Base-by-base conservation (phyloP, 768 basidiomycete genomes). In the Collybia sordida region DNA sequence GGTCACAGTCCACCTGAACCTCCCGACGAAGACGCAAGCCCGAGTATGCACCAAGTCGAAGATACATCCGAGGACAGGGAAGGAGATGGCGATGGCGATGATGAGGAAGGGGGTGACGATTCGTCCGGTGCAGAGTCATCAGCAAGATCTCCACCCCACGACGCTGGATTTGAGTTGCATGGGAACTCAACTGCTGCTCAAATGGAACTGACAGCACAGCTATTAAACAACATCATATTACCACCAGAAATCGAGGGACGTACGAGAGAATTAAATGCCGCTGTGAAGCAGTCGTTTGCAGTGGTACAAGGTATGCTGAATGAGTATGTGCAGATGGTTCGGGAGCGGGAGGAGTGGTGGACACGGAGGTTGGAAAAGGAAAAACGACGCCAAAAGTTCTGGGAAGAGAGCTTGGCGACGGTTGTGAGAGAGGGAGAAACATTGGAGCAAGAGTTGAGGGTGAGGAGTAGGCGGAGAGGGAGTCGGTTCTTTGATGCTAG, bases 361-460 rank as follows among this genome's bases (percentile, higher is more conserved):
- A 77, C 75, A 49, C 68, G 74, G 24, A 79, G 83, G 57, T 70
- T 93, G 8, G 78, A 78, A 54, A 78, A 80, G 21, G 89, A 93
- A 61, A 73, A 77, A 42, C 72, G 78, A 56, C 73, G 84, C 21
- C 83, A 85, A 60, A 71, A 62, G 9, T 72, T 93, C 22, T 98
- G 95, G 95, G 94, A 96, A 68, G 87, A 93, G 69, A 95, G 90
- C 64, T 66, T 98, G 60, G 83, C 86, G 47, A 81, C 83, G 1
- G 93, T 95, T 6, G 93, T 94, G 1, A 76, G 79, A 49, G 91
- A 96, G 64, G 93, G 93, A 14, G 91, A 92, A 60, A 77, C 74
- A 8, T 76, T 95, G 18, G 95, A 98, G 71, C 70, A 71, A 50
- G 92, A 96, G 66, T 73, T 98, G 49, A 76, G 82, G 52, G 74